A percentile compares a stretch with the other conserved stretches of the same genome.
These are phyloP conservation scores for Plicaturopsis crispa DNA, from an alignment of 768 basidiomycete species.

Conservation along the genomic window DNA sequence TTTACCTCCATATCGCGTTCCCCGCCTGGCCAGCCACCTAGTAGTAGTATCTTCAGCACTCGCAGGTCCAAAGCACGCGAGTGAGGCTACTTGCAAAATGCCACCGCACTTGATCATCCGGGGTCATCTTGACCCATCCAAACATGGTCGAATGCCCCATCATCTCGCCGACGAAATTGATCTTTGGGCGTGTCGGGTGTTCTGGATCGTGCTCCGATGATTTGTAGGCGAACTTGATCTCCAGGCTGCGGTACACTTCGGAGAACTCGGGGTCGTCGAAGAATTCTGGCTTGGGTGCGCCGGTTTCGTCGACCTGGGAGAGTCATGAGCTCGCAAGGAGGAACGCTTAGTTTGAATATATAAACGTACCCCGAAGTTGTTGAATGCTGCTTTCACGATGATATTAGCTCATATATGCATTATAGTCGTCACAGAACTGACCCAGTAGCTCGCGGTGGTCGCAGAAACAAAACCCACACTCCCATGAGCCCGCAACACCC, in stretches of 20 bases:
- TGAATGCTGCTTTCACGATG: slow-evolving; percentile 38
- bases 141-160: slow-evolving; percentile 38
- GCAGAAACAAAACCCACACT: slow-evolving; percentile 57
- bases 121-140: slow-evolving; percentile 48
- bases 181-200: slow-evolving; percentile 43
- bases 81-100: slow-evolving; percentile 47
- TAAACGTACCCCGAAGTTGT: slow-evolving; percentile 24
- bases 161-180: slow-evolving; percentile 48
- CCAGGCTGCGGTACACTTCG: slow-evolving; percentile 45
- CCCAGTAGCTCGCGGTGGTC: slow-evolving; percentile 62
- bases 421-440: slow-evolving; percentile 24
- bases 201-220: slow-evolving; percentile 33
- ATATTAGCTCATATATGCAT: background rate
- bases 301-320: slow-evolving; percentile 19
- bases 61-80: no score
- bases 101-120: slow-evolving; percentile 53
- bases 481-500: slow-evolving; percentile 53
- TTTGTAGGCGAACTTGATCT: slow-evolving; percentile 37
- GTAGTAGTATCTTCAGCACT: no score
- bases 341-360: background rate
- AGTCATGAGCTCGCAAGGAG: background rate
- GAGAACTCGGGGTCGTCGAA: slow-evolving; percentile 43
- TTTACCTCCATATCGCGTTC: slow-evolving; percentile 55
- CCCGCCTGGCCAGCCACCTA: slow-evolving; percentile 46
- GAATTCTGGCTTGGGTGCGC: slow-evolving; percentile 31